Base-by-base conservation (phyloP, 176 grass and related monocot species). In the Phragmites australis region DNA sequence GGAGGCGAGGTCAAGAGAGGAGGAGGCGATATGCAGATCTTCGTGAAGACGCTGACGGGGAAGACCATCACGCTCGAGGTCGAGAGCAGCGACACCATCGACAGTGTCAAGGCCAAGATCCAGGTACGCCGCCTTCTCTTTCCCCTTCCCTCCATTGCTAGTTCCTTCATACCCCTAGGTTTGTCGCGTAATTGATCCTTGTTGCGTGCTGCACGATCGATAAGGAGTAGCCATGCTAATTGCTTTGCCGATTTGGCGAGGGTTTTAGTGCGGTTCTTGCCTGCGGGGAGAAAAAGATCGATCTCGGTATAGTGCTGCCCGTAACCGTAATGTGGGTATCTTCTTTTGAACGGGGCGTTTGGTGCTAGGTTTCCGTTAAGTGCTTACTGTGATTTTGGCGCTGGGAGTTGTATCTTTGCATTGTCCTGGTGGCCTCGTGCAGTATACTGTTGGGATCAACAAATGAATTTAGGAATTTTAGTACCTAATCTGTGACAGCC, bases 61-160 rank as follows among this genome's bases (percentile, higher is more conserved):
- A 90, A 93, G 91, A 93, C 91, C 73, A 93, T 90, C 87, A 93
- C 91, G 17, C 89, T 94, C 73, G 92, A 94, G 83, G 92, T 94
- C 63, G 92, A 94, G 86, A 91, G 86, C 82, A 91, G 86, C 82
- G 92, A 91, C 64, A 94, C 92, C 72, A 90, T 90, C 53, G 91
- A 93, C 70, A 93, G 88, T 87, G 91, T 93, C 81, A 93, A 93
- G 74, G 80, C 88, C 73, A 94, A 94, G 92, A 94, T 94, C 84
- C 92, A 91, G 87, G 92, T 94, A 21, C 39, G 60, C 44, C 27
- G 10, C 59, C 8, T 6, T 17, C 64, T 32, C 31, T 27, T 4
- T 3, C 42, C 69, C 18, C 34, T 18, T 4, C 7, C 55, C 9
- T 3, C 23, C 47, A 6, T 14, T 30, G 23, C 0, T 10, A 17